Evolutionary conservation across 805 yeast species (phyloP).

Genomic region (Wickerhamiella kazuoi): DNA sequence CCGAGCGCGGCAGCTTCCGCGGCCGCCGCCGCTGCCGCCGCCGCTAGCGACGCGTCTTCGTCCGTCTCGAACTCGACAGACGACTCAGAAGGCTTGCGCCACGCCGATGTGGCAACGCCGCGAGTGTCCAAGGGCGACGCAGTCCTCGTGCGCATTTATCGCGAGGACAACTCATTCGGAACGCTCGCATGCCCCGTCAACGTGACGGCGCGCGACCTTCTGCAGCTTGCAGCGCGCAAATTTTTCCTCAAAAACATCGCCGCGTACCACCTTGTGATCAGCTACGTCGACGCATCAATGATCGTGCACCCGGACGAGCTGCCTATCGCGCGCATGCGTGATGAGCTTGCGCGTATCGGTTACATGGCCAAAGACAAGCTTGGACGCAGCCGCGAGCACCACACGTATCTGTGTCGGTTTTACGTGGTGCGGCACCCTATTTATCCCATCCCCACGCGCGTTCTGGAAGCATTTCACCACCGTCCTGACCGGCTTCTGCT

Average conservation of each 20-base stretch:
- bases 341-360: conserved; percentile 9
- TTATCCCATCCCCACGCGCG: not conserved
- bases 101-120: conserved; percentile 2
- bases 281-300: conserved; percentile 9
- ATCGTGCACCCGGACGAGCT: conserved; percentile 5
- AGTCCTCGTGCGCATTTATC: conserved; percentile 45
- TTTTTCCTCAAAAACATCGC: conserved; percentile 23
- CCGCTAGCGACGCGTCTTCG: no score
- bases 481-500: not conserved
- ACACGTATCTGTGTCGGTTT: not conserved
- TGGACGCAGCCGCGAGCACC: not conserved
- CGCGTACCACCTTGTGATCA: conserved; percentile 9
- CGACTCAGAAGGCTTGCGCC: not conserved
- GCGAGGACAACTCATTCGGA: conserved; percentile 69
- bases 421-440: not conserved
- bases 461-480: not conserved
- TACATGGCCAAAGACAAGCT: conserved; percentile 5
- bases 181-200: conserved; percentile 66
- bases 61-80: not conserved
- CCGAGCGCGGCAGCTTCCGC: not conserved
- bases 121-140: conserved; percentile 21
- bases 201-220: conserved; percentile 57
- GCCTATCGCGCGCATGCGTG: conserved; percentile 9
- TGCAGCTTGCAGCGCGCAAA: conserved; percentile 56
- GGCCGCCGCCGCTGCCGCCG: no score